A percentile compares a stretch with the other conserved stretches of the same genome.
These are phyloP conservation scores for Erucastrum elatum DNA, from an alignment of 345 rosid genomes.

Conservation along the genomic window DNA sequence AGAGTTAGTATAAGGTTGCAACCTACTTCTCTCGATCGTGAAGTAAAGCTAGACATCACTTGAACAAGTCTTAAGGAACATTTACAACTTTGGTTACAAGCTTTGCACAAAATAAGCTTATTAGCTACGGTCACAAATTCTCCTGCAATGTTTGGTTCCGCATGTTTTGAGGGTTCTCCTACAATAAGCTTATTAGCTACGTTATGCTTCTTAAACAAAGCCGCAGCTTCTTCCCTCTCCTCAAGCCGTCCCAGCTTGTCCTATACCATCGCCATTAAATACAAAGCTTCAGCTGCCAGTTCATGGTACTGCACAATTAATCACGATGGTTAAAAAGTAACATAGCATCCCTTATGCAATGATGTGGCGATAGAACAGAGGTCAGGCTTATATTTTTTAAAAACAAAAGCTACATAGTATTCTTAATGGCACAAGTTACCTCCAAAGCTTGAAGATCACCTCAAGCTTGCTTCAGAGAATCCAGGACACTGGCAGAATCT, in stretches of 20 bases:
- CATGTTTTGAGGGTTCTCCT: slow-evolving; percentile 53
- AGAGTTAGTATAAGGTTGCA: slow-evolving; percentile 1
- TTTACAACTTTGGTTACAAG: slow-evolving; percentile 6
- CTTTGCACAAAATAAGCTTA: slow-evolving; percentile 12
- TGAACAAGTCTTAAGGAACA: background rate
- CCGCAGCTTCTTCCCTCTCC: slow-evolving; percentile 81
- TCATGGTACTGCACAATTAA: slow-evolving; percentile 71
- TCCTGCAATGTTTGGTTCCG: slow-evolving; percentile 32
- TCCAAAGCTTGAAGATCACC: slow-evolving; percentile 75
- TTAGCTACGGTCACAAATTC: background rate
- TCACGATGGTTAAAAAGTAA: background rate
- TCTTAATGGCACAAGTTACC: slow-evolving; percentile 47
- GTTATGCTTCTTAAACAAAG: slow-evolving; percentile 69
- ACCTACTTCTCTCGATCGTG: background rate
- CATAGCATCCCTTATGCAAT: slow-evolving; percentile 1
- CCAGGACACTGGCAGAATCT: slow-evolving; percentile 63
- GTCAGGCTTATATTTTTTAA: background rate
- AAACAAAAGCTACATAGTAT: background rate
- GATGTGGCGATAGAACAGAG: background rate
- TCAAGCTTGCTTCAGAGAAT: slow-evolving; percentile 78
- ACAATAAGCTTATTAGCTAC: slow-evolving; percentile 39
- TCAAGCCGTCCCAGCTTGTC: slow-evolving; percentile 60
- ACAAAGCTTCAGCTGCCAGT: slow-evolving; percentile 75
- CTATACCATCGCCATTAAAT: slow-evolving; percentile 65
- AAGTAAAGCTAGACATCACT: background rate